Evolutionary conservation across 73 alveolate species (phyloP).

Genomic region (Blepharisma stoltei): DNA sequence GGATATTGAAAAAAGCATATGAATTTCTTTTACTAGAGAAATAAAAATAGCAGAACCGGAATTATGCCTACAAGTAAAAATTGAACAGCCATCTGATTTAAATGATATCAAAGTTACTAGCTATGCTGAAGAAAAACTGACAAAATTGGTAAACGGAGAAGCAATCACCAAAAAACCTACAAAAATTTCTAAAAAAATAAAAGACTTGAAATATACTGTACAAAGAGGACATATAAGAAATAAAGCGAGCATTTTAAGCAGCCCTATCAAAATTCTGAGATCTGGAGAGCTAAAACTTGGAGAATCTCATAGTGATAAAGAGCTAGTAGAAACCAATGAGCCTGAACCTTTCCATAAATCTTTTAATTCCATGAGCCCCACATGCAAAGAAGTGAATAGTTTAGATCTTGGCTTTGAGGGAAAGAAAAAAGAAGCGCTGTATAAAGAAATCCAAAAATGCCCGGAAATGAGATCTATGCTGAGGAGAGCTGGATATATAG

Average conservation of each 20-base stretch:
- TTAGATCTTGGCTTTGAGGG: too few species aligned
- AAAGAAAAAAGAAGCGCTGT: too few species aligned
- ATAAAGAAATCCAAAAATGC: too few species aligned
- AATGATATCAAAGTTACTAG: neutral
- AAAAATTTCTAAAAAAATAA: neutral
- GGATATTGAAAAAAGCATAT: constrained; percentile 15
- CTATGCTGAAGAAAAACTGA: neutral
- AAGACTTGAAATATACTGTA: neutral
- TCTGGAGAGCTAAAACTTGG: too few species aligned
- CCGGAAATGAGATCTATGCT: too few species aligned
- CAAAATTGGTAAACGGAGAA: neutral
- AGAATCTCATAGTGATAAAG: neutral
- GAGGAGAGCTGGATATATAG: too few species aligned
- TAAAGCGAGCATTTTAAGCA: neutral
- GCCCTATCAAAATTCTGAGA: neutral
- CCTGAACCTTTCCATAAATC: too few species aligned
- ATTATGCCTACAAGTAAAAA: neutral
- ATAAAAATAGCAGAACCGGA: constrained; percentile 17
- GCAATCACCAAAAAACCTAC: neutral
- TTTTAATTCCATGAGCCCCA: too few species aligned
- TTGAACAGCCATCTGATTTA: neutral
- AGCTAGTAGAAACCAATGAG: too few species aligned
- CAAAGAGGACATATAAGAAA: constrained; percentile 26
- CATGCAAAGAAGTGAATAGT: too few species aligned
- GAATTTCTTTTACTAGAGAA: constrained; percentile 17